phyloP scores from a whole-genome alignment of 495 filamentous ascomycete genomes.

The Chaetomium fimeti region DNA sequence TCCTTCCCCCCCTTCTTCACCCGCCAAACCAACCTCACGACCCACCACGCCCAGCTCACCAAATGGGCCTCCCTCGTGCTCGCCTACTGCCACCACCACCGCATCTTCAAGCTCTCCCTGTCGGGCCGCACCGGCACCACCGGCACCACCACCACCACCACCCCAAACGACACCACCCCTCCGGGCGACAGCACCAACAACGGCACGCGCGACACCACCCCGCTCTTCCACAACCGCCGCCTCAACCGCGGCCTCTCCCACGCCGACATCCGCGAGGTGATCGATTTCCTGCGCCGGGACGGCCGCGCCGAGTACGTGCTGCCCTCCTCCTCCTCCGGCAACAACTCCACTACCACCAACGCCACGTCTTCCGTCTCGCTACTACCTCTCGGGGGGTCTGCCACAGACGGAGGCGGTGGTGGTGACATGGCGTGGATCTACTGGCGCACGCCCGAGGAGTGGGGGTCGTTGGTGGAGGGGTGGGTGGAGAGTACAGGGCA shows the following conservation, averaged over 20 bases:
- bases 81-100: constrained; percentile 75
- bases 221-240: constrained; percentile 54
- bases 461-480: constrained; percentile 45
- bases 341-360: constrained; percentile 41
- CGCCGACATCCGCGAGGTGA: constrained; percentile 62
- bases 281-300: constrained; percentile 70
- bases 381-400: constrained; percentile 37
- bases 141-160: not conserved
- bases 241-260: constrained; percentile 58
- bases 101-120: constrained; percentile 67
- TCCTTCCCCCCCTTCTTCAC: constrained; percentile 75
- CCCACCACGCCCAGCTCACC: constrained; percentile 70
- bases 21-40: constrained; percentile 72
- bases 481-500: constrained; percentile 52
- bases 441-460: constrained; percentile 52
- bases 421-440: constrained; percentile 46
- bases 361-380: not conserved
- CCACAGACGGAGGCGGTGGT: constrained; percentile 56
- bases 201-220: constrained; percentile 25
- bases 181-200: too few relatives aligned
- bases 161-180: not conserved
- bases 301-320: constrained; percentile 68
- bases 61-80: constrained; percentile 87
- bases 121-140: constrained; percentile 38
- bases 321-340: too few relatives aligned